A percentile compares a stretch with the other conserved stretches of the same genome.
Conservation (phyloP, 306 rosid species). For the Astragalus glycyphyllos region DNA sequence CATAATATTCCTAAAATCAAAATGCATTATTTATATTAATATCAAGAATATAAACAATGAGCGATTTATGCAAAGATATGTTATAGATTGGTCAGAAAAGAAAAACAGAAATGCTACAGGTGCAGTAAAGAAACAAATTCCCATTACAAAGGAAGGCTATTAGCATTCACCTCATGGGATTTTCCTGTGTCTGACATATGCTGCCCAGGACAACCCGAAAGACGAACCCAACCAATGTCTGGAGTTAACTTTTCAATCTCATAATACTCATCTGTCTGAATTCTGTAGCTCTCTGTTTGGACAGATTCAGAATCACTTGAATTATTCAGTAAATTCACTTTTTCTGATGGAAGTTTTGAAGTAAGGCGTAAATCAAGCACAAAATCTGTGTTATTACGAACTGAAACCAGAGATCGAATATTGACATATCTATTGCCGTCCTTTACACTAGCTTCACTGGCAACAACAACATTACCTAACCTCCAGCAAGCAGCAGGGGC, state of each 20-base stretch:
- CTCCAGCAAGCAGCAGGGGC: slow-evolving; percentile 99
- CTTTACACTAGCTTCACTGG: slow-evolving; percentile 87
- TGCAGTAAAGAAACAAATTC: slow-evolving; percentile 21
- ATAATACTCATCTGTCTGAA: slow-evolving; percentile 64
- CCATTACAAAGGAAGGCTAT: slow-evolving; percentile 30
- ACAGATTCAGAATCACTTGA: slow-evolving; percentile 52
- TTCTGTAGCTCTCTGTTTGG: slow-evolving; percentile 45
- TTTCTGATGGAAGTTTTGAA: slow-evolving; percentile 49
- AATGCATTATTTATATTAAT: no score
- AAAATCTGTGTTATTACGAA: slow-evolving; percentile 74
- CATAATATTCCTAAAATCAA: no score
- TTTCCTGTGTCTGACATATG: slow-evolving; percentile 57
- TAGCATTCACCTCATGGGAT: slow-evolving; percentile 57
- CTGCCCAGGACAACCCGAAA: slow-evolving; percentile 50
- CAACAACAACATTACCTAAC: slow-evolving; percentile 87
- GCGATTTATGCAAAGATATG: no score
- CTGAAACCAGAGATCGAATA: slow-evolving; percentile 89
- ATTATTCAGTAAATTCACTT: slow-evolving; percentile 39
- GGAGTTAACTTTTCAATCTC: slow-evolving; percentile 81
- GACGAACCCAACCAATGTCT: slow-evolving; percentile 67
- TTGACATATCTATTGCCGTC: slow-evolving; percentile 90
- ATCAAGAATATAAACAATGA: no score
- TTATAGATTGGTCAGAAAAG: no score
- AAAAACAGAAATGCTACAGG: neutral
- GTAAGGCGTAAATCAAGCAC: slow-evolving; percentile 75